These are phyloP conservation scores for Cymbidium sinense DNA, from an alignment of 106 monocot species.

Conservation along the genomic window DNA sequence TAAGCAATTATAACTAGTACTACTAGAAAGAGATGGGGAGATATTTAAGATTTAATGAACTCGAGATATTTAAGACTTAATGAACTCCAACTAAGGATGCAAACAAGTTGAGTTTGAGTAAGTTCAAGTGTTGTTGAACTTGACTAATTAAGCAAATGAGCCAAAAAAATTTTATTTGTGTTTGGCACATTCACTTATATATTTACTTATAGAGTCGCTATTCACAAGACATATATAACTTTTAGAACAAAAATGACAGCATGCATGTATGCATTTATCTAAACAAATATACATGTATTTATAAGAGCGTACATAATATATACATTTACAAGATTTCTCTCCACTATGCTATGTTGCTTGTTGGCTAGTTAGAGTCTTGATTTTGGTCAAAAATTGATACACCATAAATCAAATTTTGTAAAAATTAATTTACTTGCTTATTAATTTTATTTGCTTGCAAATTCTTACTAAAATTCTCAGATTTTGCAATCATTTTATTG, in stretches of 20 bases:
- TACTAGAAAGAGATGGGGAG: neutral
- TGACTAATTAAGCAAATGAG: neutral
- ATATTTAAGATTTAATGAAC: neutral
- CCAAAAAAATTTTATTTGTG: neutral
- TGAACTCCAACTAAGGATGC: neutral
- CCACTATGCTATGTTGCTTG: too few relatives aligned
- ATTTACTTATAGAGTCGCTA: neutral
- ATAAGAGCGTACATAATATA: neutral
- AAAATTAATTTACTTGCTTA: too few relatives aligned
- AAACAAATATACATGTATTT: neutral
- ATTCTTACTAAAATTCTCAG: too few relatives aligned
- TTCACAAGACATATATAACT: neutral
- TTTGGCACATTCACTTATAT: neutral
- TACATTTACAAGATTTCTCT: neutral
- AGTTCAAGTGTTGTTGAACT: neutral
- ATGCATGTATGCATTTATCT: neutral
- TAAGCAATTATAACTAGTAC: neutral
- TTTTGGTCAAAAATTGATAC: too few relatives aligned
- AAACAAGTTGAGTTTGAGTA: neutral
- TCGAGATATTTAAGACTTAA: neutral
- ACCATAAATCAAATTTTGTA: too few relatives aligned
- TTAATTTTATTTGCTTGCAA: too few relatives aligned
- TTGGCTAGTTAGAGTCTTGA: too few relatives aligned
- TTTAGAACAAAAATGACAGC: neutral
- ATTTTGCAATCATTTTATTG: too few relatives aligned